These are phyloP conservation scores for Emmonsiellopsis sp. DNA, from an alignment of 2,329 filamentous ascomycete genomes.

Conservation along the genomic window DNA sequence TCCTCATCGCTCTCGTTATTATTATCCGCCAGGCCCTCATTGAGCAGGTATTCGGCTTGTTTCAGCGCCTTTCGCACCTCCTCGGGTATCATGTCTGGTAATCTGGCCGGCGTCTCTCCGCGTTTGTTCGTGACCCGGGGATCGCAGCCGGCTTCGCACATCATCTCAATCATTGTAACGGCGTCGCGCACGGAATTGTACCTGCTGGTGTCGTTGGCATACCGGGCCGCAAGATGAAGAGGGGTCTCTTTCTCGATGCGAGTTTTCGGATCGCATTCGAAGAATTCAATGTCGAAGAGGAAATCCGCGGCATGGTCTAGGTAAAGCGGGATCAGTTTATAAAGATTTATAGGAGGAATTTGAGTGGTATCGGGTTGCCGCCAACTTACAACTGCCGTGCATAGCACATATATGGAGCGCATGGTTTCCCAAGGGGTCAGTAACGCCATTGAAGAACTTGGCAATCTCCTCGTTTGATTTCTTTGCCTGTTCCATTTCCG, in stretches of 20 bases:
- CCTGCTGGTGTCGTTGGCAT: slow-evolving; percentile 33
- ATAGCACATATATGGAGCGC: slow-evolving; percentile 82
- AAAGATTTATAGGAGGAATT: no score
- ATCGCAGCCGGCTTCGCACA: slow-evolving; percentile 40
- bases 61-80: slow-evolving; percentile 33
- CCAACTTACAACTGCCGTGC: slow-evolving; percentile 67
- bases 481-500: slow-evolving; percentile 38
- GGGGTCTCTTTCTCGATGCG: slow-evolving; percentile 38
- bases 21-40: slow-evolving; percentile 31
- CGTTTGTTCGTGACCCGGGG: slow-evolving; percentile 40
- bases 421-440: slow-evolving; percentile 77
- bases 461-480: slow-evolving; percentile 57
- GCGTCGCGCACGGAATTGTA: slow-evolving; percentile 28
- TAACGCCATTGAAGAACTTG: slow-evolving; percentile 72
- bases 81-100: slow-evolving; percentile 33
- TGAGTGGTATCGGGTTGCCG: no score
- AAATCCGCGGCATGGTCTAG: slow-evolving; percentile 39
- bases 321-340: not conserved
- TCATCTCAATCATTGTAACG: slow-evolving; percentile 39
- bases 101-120: slow-evolving; percentile 35
- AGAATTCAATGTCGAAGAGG: slow-evolving; percentile 38
- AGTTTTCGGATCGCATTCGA: slow-evolving; percentile 40
- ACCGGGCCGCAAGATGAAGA: slow-evolving; percentile 36
- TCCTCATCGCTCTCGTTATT: slow-evolving; percentile 24
- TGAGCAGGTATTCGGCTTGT: slow-evolving; percentile 38